These are phyloP conservation scores for Dioscorea alata DNA, from an alignment of 106 monocot genomes.

Conservation along the genomic window DNA sequence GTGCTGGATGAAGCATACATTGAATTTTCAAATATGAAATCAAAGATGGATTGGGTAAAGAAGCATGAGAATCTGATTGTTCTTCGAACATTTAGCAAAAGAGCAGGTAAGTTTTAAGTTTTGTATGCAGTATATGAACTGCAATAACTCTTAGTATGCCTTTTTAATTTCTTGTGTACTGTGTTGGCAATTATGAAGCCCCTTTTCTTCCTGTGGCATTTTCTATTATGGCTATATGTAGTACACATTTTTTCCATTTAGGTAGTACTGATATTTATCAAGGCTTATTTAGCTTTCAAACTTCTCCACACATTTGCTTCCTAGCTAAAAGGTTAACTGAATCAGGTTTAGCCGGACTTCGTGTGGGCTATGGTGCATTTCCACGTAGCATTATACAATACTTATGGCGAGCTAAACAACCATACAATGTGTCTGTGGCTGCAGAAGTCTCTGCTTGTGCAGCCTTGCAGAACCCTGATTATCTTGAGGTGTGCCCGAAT, in stretches of 20 bases:
- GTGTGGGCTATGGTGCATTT: conserved; percentile 99
- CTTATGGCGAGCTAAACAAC: conserved; percentile 98
- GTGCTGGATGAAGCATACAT: conserved; percentile 97
- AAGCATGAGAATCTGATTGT: conserved; percentile 95
- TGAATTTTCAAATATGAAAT: conserved; percentile 80
- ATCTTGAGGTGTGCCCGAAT: conserved; percentile 60
- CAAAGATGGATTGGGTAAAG: conserved; percentile 98
- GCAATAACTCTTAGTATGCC: no score
- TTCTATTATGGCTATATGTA: not conserved
- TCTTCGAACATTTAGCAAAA: conserved; percentile 97
- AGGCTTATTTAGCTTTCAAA: not conserved
- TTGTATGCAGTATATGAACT: no score
- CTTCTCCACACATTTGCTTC: not conserved
- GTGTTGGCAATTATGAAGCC: not conserved
- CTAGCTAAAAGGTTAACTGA: not conserved
- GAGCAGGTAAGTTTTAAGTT: conserved; percentile 60
- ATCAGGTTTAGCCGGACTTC: conserved; percentile 94
- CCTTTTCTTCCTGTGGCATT: not conserved
- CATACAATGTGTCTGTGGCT: conserved; percentile 98
- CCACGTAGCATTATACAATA: conserved; percentile 93
- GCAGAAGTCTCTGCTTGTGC: conserved; percentile 95
- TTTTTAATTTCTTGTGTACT: not conserved
- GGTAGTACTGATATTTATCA: not conserved
- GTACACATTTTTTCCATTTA: not conserved
- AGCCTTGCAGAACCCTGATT: conserved; percentile 70